phyloP scores from a whole-genome alignment of 1,139 yeast species.

The Blastobotrys elegans region DNA sequence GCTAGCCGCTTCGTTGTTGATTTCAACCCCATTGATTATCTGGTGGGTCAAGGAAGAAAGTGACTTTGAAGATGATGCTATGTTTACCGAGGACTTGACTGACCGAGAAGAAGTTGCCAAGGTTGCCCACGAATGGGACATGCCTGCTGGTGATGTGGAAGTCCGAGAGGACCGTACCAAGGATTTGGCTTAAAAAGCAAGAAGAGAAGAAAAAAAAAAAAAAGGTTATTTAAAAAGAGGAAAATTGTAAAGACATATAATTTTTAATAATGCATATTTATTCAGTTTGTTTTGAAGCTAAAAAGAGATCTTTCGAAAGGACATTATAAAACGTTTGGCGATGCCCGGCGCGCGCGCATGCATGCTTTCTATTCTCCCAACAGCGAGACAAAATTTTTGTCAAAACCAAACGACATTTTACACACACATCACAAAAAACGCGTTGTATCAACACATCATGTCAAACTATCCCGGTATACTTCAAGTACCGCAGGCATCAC shows the following conservation, averaged over 20 bases:
- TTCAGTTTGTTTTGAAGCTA: too few relatives aligned
- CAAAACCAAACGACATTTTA: too few relatives aligned
- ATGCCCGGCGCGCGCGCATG: too few relatives aligned
- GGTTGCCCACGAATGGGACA: conserved; percentile 12
- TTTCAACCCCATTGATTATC: conserved; percentile 41
- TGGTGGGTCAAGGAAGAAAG: conserved; percentile 45
- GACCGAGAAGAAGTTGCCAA: conserved; percentile 8
- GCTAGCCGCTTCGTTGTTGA: conserved; percentile 44
- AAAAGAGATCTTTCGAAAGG: too few relatives aligned
- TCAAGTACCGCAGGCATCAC: conserved; percentile 50
- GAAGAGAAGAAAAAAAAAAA: neutral
- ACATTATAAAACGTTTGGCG: too few relatives aligned
- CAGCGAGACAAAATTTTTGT: too few relatives aligned
- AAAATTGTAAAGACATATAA: too few relatives aligned
- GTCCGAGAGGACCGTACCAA: conserved; percentile 11
- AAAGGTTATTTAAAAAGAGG: too few relatives aligned
- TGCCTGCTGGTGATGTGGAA: conserved; percentile 12
- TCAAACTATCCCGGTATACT: neutral
- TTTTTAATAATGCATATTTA: neutral
- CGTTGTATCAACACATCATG: neutral
- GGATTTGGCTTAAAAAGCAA: neutral
- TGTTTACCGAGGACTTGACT: conserved; percentile 26
- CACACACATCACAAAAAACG: neutral
- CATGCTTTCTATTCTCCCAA: too few relatives aligned
- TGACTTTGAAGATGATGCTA: conserved; percentile 20